Conservation (phyloP, 2,329 filamentous ascomycete genomes). For the Monilinia fructigena region DNA sequence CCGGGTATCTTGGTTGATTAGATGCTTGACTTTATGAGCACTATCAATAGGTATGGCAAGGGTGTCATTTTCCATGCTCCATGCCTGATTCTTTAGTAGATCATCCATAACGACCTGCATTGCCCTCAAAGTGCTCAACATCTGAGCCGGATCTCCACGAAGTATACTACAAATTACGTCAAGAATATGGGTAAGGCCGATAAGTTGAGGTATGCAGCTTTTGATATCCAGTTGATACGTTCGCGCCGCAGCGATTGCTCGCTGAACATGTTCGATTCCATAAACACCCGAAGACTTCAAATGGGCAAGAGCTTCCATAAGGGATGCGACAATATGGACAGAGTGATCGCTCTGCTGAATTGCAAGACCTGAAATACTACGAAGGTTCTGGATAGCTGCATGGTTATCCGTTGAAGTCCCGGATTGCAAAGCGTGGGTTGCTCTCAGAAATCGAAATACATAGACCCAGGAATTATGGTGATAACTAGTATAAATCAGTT, state of each 20-base stretch:
- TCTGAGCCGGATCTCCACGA: conserved; percentile 57
- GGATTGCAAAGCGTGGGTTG: conserved; percentile 64
- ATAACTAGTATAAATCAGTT: conserved; percentile 43
- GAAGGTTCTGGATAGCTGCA: conserved; percentile 66
- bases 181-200: conserved; percentile 63
- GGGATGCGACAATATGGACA: conserved; percentile 62
- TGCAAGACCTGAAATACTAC: conserved; percentile 59
- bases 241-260: conserved; percentile 70
- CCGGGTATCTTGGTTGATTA: conserved; percentile 57
- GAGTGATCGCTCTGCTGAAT: conserved; percentile 60
- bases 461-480: conserved; percentile 73
- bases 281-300: conserved; percentile 64
- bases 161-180: conserved; percentile 67
- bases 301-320: conserved; percentile 69
- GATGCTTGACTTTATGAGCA: conserved; percentile 47
- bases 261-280: conserved; percentile 67
- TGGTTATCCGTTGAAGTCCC: conserved; percentile 60
- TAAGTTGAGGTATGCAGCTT: conserved; percentile 64
- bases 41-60: conserved; percentile 55
- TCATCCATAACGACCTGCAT: conserved; percentile 64
- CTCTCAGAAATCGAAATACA: conserved; percentile 71
- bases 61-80: conserved; percentile 46
- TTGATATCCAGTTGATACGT: conserved; percentile 67
- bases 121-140: conserved; percentile 57
- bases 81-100: conserved; percentile 42